Conservation (phyloP, 768 basidiomycete genomes). For the Ramaria sp. region DNA sequence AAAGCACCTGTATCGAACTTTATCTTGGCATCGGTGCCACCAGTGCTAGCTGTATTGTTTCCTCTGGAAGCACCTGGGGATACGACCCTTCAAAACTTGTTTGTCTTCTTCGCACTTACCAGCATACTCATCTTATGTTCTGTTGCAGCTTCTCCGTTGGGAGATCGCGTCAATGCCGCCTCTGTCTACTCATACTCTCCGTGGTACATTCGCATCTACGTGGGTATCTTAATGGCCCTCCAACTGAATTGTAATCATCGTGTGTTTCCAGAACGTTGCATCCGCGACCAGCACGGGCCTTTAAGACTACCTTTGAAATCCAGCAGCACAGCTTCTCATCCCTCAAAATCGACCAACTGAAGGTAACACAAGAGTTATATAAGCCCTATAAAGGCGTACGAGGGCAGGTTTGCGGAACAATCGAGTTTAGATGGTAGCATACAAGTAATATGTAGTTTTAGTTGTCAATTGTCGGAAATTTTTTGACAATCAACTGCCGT, state of each 20-base stretch:
- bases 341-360: constrained; percentile 79
- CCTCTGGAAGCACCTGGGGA: constrained; percentile 63
- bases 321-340: constrained; percentile 65
- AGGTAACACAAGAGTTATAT: constrained; percentile 67
- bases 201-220: constrained; percentile 68
- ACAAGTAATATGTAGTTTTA: not conserved
- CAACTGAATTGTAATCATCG: not conserved
- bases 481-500: not conserved
- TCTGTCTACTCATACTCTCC: constrained; percentile 57
- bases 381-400: constrained; percentile 91
- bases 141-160: constrained; percentile 63
- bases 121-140: not conserved
- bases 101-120: constrained; percentile 2
- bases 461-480: not conserved
- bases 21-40: constrained; percentile 67
- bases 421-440: constrained; percentile 47
- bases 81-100: constrained; percentile 67
- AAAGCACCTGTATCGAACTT: constrained; percentile 61
- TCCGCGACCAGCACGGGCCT: constrained; percentile 62
- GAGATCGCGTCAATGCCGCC: constrained; percentile 58
- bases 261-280: constrained; percentile 23
- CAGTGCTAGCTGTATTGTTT: constrained; percentile 60
- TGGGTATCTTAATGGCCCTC: constrained; percentile 23
- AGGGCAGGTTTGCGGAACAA: constrained; percentile 49
- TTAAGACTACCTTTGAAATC: constrained; percentile 64